phyloP scores from a whole-genome alignment of 106 monocot genomes.

The Allium cepa region DNA sequence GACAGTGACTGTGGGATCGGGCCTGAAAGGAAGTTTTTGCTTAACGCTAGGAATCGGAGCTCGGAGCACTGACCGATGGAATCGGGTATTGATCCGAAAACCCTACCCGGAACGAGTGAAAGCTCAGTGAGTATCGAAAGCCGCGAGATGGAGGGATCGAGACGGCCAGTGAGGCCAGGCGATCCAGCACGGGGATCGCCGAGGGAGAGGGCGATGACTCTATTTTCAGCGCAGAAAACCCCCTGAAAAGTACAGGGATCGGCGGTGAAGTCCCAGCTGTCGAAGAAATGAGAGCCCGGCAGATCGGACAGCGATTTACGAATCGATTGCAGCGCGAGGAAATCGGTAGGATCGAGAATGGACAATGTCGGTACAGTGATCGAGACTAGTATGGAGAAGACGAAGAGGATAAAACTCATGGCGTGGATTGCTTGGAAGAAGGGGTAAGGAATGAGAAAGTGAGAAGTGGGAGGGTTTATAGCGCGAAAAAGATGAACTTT shows the following conservation, averaged over 20 bases:
- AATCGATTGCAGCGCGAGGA: conserved; percentile 58
- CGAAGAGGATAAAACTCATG: neutral
- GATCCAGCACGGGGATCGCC: conserved; percentile 68
- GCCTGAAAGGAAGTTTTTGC: conserved; percentile 56
- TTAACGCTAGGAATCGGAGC: conserved; percentile 61
- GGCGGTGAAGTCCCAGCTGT: conserved; percentile 56
- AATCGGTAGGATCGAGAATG: conserved; percentile 55
- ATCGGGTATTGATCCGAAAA: conserved; percentile 36
- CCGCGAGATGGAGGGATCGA: conserved; percentile 35
- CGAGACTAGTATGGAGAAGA: conserved; percentile 1
- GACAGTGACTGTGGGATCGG: conserved; percentile 30
- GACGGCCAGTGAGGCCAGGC: conserved; percentile 46
- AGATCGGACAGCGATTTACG: conserved; percentile 48
- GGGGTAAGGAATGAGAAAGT: neutral
- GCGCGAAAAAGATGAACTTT: neutral
- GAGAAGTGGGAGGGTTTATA: neutral
- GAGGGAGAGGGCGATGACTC: conserved; percentile 39
- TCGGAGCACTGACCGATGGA: conserved; percentile 20
- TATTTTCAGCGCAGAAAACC: conserved; percentile 38
- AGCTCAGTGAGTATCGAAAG: conserved; percentile 54
- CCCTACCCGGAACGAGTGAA: conserved; percentile 60
- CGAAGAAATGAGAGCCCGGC: conserved; percentile 59
- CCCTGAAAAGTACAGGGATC: conserved; percentile 66
- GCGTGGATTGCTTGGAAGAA: too few relatives aligned
- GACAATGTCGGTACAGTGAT: neutral